Evolutionary conservation across 208 protist genomes (phyloP).

Genomic region (Leptomonas seymouri): DNA sequence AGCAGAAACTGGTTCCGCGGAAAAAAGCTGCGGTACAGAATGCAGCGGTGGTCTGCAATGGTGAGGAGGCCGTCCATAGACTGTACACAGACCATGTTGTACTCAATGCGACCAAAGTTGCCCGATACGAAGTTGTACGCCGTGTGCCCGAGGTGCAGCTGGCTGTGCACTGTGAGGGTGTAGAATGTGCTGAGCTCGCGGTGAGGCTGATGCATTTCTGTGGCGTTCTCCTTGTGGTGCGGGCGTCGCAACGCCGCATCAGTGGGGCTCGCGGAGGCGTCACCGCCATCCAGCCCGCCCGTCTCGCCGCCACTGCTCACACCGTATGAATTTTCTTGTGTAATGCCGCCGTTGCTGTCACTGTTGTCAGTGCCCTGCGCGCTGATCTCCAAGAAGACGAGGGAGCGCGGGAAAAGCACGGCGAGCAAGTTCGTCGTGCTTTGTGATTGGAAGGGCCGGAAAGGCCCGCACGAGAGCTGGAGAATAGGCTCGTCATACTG

Average conservation of each 20-base stretch:
- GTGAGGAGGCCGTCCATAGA: constrained; percentile 91
- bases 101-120: constrained; percentile 65
- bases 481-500: constrained; percentile 89
- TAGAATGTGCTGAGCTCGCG: constrained; percentile 40
- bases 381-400: constrained; percentile 57
- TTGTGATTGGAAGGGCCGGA: constrained; percentile 46
- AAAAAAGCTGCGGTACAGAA: constrained; percentile 75
- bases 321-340: background rate
- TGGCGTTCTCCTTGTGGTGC: constrained; percentile 2
- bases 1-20: constrained; percentile 79
- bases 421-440: constrained; percentile 62
- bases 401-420: constrained; percentile 77
- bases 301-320: constrained; percentile 4
- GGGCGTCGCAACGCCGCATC: background rate
- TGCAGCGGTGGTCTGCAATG: constrained; percentile 84
- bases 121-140: constrained; percentile 87
- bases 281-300: background rate
- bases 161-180: constrained; percentile 53
- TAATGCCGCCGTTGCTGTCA: background rate
- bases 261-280: constrained; percentile 9
- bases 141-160: constrained; percentile 55
- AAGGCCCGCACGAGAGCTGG: constrained; percentile 78
- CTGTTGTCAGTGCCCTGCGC: constrained; percentile 6
- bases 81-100: constrained; percentile 91
- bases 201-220: background rate